Conservation (phyloP, 495 filamentous ascomycete genomes). For the Daldinia bambusicola region DNA sequence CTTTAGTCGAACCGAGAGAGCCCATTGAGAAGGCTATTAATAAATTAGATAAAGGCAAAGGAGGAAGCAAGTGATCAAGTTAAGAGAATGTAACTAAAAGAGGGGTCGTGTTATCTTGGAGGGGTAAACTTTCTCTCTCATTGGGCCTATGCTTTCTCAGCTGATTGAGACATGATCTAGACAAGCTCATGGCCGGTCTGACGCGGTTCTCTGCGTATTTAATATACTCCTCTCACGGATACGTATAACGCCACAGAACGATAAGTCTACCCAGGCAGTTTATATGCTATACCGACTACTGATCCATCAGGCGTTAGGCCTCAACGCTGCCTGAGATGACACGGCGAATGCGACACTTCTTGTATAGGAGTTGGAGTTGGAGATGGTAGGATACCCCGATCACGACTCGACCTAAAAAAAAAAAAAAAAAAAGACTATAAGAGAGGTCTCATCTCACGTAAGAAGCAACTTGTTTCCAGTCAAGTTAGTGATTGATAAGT, state of each 20-base stretch:
- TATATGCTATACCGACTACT: constrained; percentile 5
- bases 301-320: constrained; percentile 30
- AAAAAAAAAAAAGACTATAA: neutral
- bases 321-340: constrained; percentile 26
- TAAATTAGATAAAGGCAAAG: neutral
- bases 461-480: constrained; percentile 2
- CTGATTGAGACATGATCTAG: too few species aligned
- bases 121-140: neutral
- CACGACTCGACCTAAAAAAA: neutral
- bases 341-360: constrained; percentile 10
- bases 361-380: constrained; percentile 16
- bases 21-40: constrained; percentile 47
- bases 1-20: constrained; percentile 48
- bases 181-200: too few species aligned
- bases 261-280: neutral
- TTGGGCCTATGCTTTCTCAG: too few species aligned
- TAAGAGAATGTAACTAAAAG: neutral
- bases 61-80: neutral
- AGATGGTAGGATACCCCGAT: constrained; percentile 26
- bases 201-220: neutral
- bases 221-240: neutral
- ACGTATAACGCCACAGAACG: too few species aligned
- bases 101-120: neutral
- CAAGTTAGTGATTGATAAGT: neutral
- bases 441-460: constrained; percentile 16